These are phyloP conservation scores for Fistulinella prunicolor DNA, from an alignment of 768 basidiomycete genomes.

Conservation along the genomic window DNA sequence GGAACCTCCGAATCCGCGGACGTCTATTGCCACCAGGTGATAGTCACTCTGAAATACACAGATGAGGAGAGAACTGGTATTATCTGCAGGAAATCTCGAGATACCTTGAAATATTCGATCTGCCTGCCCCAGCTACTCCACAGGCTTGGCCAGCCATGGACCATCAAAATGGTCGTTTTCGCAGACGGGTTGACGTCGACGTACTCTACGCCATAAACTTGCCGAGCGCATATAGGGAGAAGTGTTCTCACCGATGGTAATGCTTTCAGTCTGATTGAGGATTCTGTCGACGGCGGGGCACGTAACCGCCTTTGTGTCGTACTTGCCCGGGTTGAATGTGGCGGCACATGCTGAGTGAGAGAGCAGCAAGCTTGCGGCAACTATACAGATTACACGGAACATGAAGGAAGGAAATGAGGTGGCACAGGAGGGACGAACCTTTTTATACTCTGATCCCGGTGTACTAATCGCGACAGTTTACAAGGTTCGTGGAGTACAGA, in stretches of 20 bases:
- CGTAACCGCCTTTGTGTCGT: constrained; percentile 31
- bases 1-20: constrained; percentile 71
- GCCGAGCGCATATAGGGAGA: constrained; percentile 4
- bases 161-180: constrained; percentile 55
- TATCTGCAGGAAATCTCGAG: neutral
- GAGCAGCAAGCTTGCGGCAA: constrained; percentile 5
- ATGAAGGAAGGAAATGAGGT: neutral
- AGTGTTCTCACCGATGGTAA: constrained; percentile 45
- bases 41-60: constrained; percentile 48
- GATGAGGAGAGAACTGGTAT: neutral
- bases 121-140: constrained; percentile 77
- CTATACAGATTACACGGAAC: neutral
- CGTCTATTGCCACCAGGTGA: constrained; percentile 56
- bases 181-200: constrained; percentile 58
- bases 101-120: constrained; percentile 61
- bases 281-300: constrained; percentile 45
- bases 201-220: constrained; percentile 44
- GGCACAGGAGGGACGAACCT: neutral
- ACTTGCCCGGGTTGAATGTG: constrained; percentile 39
- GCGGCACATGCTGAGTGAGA: neutral
- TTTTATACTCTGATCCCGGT: constrained; percentile 11
- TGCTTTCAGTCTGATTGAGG: constrained; percentile 32
- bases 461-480: too few relatives aligned
- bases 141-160: constrained; percentile 77
- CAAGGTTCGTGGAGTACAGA: too few relatives aligned